Base-by-base conservation (phyloP, 2,329 filamentous ascomycete species). In the Calonectria pseudoreteaudii region DNA sequence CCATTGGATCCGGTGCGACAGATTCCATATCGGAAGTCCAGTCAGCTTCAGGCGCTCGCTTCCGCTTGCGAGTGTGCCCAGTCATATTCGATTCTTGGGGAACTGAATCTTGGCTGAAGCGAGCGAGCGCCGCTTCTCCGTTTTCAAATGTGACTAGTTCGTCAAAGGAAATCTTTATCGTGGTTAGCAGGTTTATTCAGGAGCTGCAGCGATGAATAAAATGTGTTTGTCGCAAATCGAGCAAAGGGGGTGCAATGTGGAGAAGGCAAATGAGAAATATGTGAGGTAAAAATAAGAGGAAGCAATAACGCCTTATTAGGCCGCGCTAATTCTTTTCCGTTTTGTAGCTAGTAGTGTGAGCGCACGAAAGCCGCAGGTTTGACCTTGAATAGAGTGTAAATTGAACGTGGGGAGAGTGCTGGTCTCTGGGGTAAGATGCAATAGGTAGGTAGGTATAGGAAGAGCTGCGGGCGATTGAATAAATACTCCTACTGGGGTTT, bases 121-220 rank as follows among this genome's bases (percentile, higher is more conserved):
- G 73, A 58, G 74, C 66, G 13, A 86, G 74, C 6, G 83, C 82
- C 36, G 68, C 69, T 69, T 75, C 77, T 47, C 84, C 85, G 80
- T 84, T 84, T 41, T 83, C 76, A 14, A 84, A 74, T 6, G 75
- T 70, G 66, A 82, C 65, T 0, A 86, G 80, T 13, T 84, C 73
- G 26, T 79, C 72, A 28, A 81, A 76, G 23, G 80, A 71, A 60
- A 86, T 74, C 85, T 86, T 76, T 28, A 36, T 26, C 36, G 44
- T 9, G 28, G 79, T 81, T 70, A 82, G 78, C 72, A 67, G 68
- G 68, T 30, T n/a, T 26, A 38, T 13, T 60, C 56, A 26, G 58
- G 23, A 36, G 23, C 11, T 30, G 10, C 5, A 62, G 53, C 52
- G 34, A 41, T 28, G 20, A 14, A 44, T 30, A 60, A 34, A 13